Evolutionary conservation across 1,284 basidiomycete species (phyloP).

Genomic region (Singerocomus inundabilis): DNA sequence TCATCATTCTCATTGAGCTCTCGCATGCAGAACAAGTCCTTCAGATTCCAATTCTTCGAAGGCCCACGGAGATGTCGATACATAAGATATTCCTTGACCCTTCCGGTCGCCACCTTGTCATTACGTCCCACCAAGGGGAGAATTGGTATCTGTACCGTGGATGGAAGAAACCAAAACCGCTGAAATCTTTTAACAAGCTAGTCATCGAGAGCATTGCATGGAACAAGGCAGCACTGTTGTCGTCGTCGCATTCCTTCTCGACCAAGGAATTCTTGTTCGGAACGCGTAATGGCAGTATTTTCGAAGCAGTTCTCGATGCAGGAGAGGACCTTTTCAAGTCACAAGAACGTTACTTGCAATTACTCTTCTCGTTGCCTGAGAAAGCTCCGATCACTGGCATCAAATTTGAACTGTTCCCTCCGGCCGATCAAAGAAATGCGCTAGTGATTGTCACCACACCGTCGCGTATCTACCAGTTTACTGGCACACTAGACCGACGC

Average conservation of each 20-base stretch:
- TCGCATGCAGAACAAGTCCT: conserved; percentile 79
- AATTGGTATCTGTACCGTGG: conserved; percentile 89
- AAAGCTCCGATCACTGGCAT: conserved; percentile 79
- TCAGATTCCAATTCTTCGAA: conserved; percentile 74
- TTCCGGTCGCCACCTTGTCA: conserved; percentile 84
- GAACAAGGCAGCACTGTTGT: conserved; percentile 77
- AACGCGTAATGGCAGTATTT: conserved; percentile 78
- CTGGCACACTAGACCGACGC: conserved; percentile 64
- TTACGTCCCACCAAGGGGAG: conserved; percentile 86
- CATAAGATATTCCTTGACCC: conserved; percentile 89
- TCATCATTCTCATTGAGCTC: conserved; percentile 82
- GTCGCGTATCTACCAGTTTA: conserved; percentile 90
- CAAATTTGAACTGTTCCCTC: conserved; percentile 73
- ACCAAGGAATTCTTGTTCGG: conserved; percentile 91
- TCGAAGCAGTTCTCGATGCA: conserved; percentile 83
- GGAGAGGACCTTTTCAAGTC: conserved; percentile 93
- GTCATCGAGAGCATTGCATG: conserved; percentile 92
- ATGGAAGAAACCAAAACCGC: conserved; percentile 75
- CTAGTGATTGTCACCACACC: conserved; percentile 85
- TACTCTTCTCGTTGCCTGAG: conserved; percentile 79
- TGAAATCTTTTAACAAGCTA: conserved; percentile 80
- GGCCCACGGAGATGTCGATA: conserved; percentile 66
- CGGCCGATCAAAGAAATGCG: conserved; percentile 56
- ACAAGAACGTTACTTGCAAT: conserved; percentile 77
- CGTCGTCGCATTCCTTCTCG: conserved; percentile 63